Evolutionary conservation across 176 grass and related monocot genomes (phyloP).

Genomic region (Avena insularis): DNA sequence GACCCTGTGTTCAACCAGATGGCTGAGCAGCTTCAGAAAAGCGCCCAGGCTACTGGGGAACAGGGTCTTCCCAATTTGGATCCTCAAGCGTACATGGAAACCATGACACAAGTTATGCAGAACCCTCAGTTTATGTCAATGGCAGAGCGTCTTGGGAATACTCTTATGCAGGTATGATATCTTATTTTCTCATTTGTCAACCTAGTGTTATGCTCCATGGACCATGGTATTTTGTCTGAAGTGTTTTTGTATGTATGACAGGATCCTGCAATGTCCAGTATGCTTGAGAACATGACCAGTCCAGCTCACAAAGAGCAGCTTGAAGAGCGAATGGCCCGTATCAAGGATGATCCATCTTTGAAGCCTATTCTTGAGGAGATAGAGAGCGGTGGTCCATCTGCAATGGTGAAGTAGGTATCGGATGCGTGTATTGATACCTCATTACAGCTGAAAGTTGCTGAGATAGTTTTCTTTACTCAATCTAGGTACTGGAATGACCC

Average conservation of each 20-base stretch:
- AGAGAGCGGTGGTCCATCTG: conserved; percentile 78
- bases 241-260: conserved; percentile 31
- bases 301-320: conserved; percentile 85
- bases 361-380: conserved; percentile 93
- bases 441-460: conserved; percentile 19
- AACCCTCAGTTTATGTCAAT: conserved; percentile 90
- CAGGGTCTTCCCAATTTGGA: conserved; percentile 72
- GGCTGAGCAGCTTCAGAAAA: conserved; percentile 88
- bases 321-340: conserved; percentile 79
- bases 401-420: conserved; percentile 92
- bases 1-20: conserved; percentile 92
- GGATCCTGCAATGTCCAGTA: conserved; percentile 89
- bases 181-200: background rate
- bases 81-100: conserved; percentile 81
- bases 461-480: conserved; percentile 26
- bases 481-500: conserved; percentile 98
- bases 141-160: conserved; percentile 83
- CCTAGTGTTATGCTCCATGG: background rate
- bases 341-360: conserved; percentile 89
- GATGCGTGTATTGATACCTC: background rate
- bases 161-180: conserved; percentile 76
- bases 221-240: background rate
- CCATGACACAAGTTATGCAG: conserved; percentile 91
- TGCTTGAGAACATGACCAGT: conserved; percentile 82
- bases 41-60: conserved; percentile 65